Conservation (phyloP, 2,329 filamentous ascomycete genomes). For the Xenoacremonium recifei region DNA sequence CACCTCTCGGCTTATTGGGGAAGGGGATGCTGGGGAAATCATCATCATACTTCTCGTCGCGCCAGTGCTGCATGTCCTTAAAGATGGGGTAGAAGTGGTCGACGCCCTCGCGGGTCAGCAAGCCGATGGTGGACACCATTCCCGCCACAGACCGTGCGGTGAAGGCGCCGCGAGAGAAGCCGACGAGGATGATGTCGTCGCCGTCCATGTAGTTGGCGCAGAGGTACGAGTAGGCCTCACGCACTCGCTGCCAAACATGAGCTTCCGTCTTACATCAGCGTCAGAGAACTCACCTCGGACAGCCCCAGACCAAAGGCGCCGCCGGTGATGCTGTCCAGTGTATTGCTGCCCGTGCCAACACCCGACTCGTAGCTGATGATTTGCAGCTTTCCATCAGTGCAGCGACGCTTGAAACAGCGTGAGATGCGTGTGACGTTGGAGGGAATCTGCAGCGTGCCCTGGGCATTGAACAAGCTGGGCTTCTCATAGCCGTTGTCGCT, state of each 20-base stretch:
- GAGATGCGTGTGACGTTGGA: constrained; percentile 62
- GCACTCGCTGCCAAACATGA: constrained; percentile 46
- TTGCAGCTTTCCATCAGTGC: constrained; percentile 52
- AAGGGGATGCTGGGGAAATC: constrained; percentile 48
- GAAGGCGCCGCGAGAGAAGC: constrained; percentile 59
- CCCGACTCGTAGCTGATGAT: constrained; percentile 62
- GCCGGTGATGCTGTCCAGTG: constrained; percentile 50
- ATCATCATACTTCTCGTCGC: constrained; percentile 43
- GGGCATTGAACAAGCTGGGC: constrained; percentile 32
- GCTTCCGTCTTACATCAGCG: constrained; percentile 5
- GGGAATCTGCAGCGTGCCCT: constrained; percentile 46
- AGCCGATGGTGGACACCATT: constrained; percentile 49
- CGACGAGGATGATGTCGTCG: constrained; percentile 56
- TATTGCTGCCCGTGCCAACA: constrained; percentile 52
- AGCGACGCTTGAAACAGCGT: constrained; percentile 52
- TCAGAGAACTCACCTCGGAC: constrained; percentile 40
- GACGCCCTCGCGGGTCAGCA: constrained; percentile 52
- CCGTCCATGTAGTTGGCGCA: constrained; percentile 60
- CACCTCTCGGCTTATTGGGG: constrained; percentile 46
- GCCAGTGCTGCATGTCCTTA: constrained; percentile 56
- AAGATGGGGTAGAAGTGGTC: constrained; percentile 56
- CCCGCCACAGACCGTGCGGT: constrained; percentile 56
- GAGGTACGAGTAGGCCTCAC: constrained; percentile 62
- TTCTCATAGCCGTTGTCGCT: constrained; percentile 48
- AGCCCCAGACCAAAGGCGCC: constrained; percentile 56